A percentile compares a stretch with the other conserved stretches of the same genome.
Evolutionary conservation across 2,329 filamentous ascomycete genomes (phyloP).

Genomic region (Sarocladium oryzae): DNA sequence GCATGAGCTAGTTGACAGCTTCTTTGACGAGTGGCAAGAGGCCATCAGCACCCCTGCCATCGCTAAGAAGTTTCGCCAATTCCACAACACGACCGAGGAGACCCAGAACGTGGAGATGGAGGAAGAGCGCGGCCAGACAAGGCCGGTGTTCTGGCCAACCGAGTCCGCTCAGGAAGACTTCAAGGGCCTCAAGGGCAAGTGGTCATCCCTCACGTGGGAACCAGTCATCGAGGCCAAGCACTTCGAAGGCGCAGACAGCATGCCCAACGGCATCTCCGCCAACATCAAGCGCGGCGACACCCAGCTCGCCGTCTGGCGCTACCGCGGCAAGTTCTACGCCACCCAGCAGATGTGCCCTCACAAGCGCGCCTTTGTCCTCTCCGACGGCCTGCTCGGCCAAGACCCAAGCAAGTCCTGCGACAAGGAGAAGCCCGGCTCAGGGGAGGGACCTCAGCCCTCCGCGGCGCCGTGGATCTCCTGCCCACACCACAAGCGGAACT

Average conservation of each 20-base stretch:
- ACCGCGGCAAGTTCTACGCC: constrained; percentile 74
- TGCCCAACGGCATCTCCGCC: constrained; percentile 66
- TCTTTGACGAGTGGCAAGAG: constrained; percentile 90
- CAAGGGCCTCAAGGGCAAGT: constrained; percentile 54
- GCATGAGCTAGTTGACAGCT: constrained; percentile 74
- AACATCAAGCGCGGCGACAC: constrained; percentile 83
- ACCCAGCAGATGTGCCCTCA: constrained; percentile 95
- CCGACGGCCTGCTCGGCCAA: constrained; percentile 76
- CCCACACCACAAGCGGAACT: constrained; percentile 87
- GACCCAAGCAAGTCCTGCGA: constrained; percentile 26
- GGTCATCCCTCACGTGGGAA: constrained; percentile 63
- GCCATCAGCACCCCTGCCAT: constrained; percentile 64
- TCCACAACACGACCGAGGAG: constrained; percentile 73
- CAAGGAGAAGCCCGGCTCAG: constrained; percentile 15
- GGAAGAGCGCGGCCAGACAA: constrained; percentile 62
- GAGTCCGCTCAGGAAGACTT: constrained; percentile 66
- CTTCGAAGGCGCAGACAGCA: constrained; percentile 57
- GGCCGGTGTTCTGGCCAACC: constrained; percentile 73
- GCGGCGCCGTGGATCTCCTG: constrained; percentile 71
- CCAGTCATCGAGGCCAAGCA: constrained; percentile 65
- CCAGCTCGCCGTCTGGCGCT: constrained; percentile 80
- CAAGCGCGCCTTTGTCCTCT: constrained; percentile 83
- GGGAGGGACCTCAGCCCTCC: constrained; percentile 17
- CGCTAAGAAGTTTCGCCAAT: constrained; percentile 68
- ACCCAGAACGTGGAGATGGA: constrained; percentile 64